Percentiles rank a stretch among this genome's conserved stretches.
Evolutionary conservation across 768 basidiomycete genomes (phyloP).

Genomic region (Udeniomyces megalosporus): DNA sequence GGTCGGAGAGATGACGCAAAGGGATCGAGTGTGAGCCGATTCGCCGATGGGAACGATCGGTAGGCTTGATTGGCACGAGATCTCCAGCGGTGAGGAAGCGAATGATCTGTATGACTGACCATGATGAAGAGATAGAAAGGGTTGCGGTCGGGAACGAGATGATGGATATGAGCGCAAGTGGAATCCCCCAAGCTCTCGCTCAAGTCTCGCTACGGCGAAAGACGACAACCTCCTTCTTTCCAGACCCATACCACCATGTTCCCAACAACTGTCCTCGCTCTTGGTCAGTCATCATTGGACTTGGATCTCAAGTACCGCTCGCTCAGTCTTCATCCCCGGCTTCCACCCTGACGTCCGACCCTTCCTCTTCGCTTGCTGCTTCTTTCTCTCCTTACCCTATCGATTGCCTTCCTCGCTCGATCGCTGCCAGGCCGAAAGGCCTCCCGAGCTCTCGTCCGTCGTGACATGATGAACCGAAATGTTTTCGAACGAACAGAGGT

Average conservation of each 20-base stretch:
- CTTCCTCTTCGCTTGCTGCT: background rate
- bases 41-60: too few relatives aligned
- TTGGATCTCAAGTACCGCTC: background rate
- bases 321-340: background rate
- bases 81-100: too few relatives aligned
- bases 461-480: constrained; percentile 13
- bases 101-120: too few relatives aligned
- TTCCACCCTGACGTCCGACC: too few relatives aligned
- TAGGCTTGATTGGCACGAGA: too few relatives aligned
- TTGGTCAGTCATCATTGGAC: too few relatives aligned
- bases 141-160: background rate
- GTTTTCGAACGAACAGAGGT: constrained; percentile 43
- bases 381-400: background rate
- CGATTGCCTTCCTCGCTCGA: background rate
- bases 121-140: background rate
- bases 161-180: background rate
- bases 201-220: background rate
- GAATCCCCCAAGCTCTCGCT: background rate
- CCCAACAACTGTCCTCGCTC: background rate
- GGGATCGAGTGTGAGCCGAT: background rate
- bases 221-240: background rate
- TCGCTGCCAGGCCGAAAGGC: background rate
- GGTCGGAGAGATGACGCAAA: background rate
- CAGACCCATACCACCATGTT: background rate
- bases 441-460: background rate